A percentile compares a stretch with the other conserved stretches of the same genome.
Conservation (phyloP, 768 basidiomycete species). For the Suillus tomentosus region DNA sequence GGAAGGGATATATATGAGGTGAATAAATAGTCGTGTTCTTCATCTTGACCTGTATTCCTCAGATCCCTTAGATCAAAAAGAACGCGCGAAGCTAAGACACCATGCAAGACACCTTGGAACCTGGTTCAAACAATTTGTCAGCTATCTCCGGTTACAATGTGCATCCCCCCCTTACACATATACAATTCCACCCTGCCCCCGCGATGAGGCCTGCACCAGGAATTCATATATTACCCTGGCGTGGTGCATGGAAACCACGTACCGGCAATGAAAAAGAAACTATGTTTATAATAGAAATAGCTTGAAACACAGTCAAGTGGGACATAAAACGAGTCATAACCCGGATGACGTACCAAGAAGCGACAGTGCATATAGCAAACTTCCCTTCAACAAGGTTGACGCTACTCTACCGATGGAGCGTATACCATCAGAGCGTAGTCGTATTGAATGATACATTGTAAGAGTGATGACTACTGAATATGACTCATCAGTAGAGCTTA, state of each 20-base stretch:
- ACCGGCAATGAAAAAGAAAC: constrained; percentile 14
- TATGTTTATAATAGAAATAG: constrained; percentile 11
- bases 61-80: constrained; percentile 12
- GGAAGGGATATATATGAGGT: background rate
- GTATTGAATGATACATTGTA: constrained; percentile 8
- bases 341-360: constrained; percentile 11
- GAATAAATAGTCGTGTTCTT: background rate
- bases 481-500: background rate
- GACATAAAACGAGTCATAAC: background rate
- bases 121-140: background rate
- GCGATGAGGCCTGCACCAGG: background rate
- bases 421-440: background rate
- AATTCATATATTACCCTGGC: background rate
- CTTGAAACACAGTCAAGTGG: constrained; percentile 3
- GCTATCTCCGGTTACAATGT: background rate
- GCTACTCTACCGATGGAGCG: background rate
- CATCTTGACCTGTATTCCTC: background rate
- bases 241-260: background rate
- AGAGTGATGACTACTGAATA: constrained; percentile 5
- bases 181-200: constrained; percentile 13
- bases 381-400: constrained; percentile 13
- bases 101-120: constrained; percentile 16
- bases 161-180: constrained; percentile 11
- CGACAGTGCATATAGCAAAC: constrained; percentile 14
- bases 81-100: constrained; percentile 17